Base-by-base conservation (phyloP, 2,329 filamentous ascomycete genomes). In the Aspergillus latus region DNA sequence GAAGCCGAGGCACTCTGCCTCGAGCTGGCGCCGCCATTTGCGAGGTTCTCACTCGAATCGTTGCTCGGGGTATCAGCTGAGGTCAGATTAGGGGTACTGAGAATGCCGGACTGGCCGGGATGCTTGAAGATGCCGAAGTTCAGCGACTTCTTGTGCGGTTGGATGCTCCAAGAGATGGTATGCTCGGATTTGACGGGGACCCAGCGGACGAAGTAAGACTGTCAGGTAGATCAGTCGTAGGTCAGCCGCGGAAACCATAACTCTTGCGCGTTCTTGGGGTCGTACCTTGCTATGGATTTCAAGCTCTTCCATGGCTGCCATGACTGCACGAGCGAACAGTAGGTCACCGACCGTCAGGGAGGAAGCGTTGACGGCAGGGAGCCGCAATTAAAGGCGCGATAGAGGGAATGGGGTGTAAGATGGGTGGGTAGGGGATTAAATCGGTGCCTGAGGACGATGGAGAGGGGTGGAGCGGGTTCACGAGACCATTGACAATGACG, bases 161-260 rank as follows among this genome's bases (percentile, higher is more conserved):
- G 92, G 39, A 99, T 85, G 69, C 91, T 97, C 94, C 94, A 99
- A 13, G 92, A 96, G 66, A 99, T 92, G 49, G 92, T 96, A 74
- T 96, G 88, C 52, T 89, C 89, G 62, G 91, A 87, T 54, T 92
- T 87, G 65, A 97, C 93, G 71, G 91, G 88, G 65, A 97, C 90
- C 93, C 94, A 99, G 70, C 94, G 91, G 56, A 99, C 90, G 66
- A 99, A 92, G 77, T 99, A 99, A 62, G 92, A 96, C 94, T 97
- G 65, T 13, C 54, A 59, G 8, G 28, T 43, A 13, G 50, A 47
- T 60, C 46, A 43, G 36, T 49, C 60, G 64, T 64, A 59, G 52
- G 66, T 58, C 68, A 62, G 60, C 37, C 62, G 21, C 60, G 57
- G 54, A 57, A 49, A 15, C 32, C 11, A 34, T 29, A 36, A 32